Percentiles rank a stretch among this genome's conserved stretches.
Evolutionary conservation across 495 filamentous ascomycete genomes (phyloP).

Genomic region (Penicillium fimorum): DNA sequence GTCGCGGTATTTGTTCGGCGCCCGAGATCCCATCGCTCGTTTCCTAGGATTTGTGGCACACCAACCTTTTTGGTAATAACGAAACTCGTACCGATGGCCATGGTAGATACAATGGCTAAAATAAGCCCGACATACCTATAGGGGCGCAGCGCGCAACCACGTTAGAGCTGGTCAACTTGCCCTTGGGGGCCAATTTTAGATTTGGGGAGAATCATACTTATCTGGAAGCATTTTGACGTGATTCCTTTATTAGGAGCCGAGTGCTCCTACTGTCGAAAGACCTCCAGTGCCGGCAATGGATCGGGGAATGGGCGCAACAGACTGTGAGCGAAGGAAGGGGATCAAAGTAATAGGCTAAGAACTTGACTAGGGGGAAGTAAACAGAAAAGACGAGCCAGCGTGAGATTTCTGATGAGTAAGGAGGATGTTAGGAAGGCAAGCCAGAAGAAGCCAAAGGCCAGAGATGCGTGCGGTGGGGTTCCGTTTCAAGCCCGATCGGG

Average conservation of each 20-base stretch:
- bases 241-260: conserved; percentile 39
- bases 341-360: not conserved
- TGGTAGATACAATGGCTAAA: conserved; percentile 84
- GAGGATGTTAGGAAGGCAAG: conserved; percentile 13
- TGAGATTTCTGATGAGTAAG: conserved; percentile 26
- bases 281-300: conserved; percentile 40
- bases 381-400: conserved; percentile 32
- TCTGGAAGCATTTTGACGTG: conserved; percentile 70
- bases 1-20: conserved; percentile 6
- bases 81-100: conserved; percentile 96
- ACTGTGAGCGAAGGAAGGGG: conserved; percentile 21
- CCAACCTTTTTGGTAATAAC: conserved; percentile 90
- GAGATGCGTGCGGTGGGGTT: conserved; percentile 34
- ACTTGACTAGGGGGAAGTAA: not conserved
- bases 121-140: conserved; percentile 83
- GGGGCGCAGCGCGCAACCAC: conserved; percentile 23
- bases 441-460: not conserved
- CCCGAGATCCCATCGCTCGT: not conserved
- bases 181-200: conserved; percentile 6
- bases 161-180: conserved; percentile 35
- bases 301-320: conserved; percentile 19
- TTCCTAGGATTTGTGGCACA: conserved; percentile 15
- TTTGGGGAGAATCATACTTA: conserved; percentile 59
- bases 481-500: conserved; percentile 34
- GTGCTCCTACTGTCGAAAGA: conserved; percentile 39